Evolutionary conservation across 2,329 filamentous ascomycete genomes (phyloP), one percentile per base, ranked within the genome.

Genomic region (Monosporascus ibericus): DNA sequence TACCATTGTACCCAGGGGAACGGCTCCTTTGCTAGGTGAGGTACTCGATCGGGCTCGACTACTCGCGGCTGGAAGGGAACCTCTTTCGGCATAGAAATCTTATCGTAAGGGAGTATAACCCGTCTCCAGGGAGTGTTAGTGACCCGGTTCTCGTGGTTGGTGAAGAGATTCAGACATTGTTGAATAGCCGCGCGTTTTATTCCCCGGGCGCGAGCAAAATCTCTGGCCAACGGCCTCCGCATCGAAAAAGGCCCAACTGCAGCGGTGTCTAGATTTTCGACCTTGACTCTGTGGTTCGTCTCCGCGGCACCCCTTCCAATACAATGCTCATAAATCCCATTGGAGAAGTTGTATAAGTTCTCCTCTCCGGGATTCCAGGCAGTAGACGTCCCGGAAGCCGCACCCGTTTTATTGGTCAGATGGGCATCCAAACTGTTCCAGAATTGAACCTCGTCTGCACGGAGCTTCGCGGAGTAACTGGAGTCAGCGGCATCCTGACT

Each of bases 141-240:
- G 6, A 61, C 56, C 42, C 59, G 60, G 51, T 75, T 75, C 61
- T 75, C 74, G 5, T 51, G 38, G 51, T 61, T 71, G 30, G 65
- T 62, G 47, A 76, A 69, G 14, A 65, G 55, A 40, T 69, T 68
- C 34, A 79, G 65, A 18, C 66, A 68, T 30, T 70, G 68, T 57
- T 78, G 74, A 22, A 79, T 62, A 18, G 70, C 75, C 7, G 75
- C 76, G 44, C 77, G 72, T 42, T 71, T 68, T 50, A 67, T 68
- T 1, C 75, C 76, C 11, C 73, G 72, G n/a, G n/a, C 20, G 5
- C 14, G 40, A 24, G 18, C 40, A 24, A 20, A 22, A 6, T 14
- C 20, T 44, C 20, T 18, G 40, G 40, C 9, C 14, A 11, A 1
- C 6, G 20, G n/a, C 14, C 6, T 14, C 14, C 14, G 14, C 14